These are phyloP conservation scores for Paraphoma chrysanthemicola DNA, from an alignment of 2,329 filamentous ascomycete genomes.

Conservation along the genomic window DNA sequence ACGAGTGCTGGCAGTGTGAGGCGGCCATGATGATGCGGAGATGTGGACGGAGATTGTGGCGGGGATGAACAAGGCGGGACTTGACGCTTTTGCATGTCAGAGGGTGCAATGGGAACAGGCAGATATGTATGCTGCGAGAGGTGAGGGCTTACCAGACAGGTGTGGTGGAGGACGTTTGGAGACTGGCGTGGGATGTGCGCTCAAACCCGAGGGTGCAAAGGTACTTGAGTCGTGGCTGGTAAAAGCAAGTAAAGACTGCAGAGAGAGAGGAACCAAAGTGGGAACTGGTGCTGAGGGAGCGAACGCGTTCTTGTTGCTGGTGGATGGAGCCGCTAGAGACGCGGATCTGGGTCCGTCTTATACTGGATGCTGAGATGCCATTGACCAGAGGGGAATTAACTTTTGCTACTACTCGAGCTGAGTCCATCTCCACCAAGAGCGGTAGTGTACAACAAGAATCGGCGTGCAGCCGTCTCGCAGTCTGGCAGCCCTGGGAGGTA, in stretches of 20 bases:
- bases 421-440: constrained; percentile 28
- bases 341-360: constrained; percentile 45
- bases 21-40: constrained; percentile 51
- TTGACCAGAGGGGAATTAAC: constrained; percentile 30
- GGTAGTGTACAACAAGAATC: constrained; percentile 36
- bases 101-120: constrained; percentile 18
- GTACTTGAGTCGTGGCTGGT: constrained; percentile 40
- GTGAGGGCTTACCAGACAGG: constrained; percentile 28
- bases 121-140: constrained; percentile 35
- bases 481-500: constrained; percentile 27
- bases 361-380: constrained; percentile 30
- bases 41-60: not conserved
- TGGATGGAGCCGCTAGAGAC: constrained; percentile 30
- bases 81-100: constrained; percentile 29
- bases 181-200: constrained; percentile 34
- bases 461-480: constrained; percentile 34
- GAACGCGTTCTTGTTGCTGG: constrained; percentile 25
- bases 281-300: constrained; percentile 23
- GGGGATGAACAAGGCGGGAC: constrained; percentile 11
- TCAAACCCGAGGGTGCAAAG: constrained; percentile 31
- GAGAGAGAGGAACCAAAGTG: constrained; percentile 21
- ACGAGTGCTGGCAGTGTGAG: constrained; percentile 56
- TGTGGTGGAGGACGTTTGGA: constrained; percentile 29
- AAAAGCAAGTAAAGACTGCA: constrained; percentile 43
- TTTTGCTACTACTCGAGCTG: constrained; percentile 28